Evolutionary conservation across 2,329 filamentous ascomycete species (phyloP), one percentile per base, ranked within the genome.

Genomic region (Fusarium buxicola): DNA sequence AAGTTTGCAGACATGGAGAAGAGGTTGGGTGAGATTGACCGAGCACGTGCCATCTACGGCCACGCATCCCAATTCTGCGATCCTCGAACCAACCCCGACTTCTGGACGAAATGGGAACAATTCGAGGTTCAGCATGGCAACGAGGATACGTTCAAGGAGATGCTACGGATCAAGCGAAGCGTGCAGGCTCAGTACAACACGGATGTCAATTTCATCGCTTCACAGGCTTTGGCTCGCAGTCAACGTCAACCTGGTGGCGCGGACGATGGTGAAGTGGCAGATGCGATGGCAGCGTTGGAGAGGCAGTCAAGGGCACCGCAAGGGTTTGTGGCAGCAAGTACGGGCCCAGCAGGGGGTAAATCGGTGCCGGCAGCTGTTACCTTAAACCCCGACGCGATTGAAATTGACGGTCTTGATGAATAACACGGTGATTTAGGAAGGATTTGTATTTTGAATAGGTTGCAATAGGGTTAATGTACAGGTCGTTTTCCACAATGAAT

Each of bases 61-160:
- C 95, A 99, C 74, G 95, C 92, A 11, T 96, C 92, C 38, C 95
- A 99, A 75, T 99, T 98, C 78, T 97, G 93, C 78, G 96, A 99
- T 76, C 95, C 95, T 8, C 85, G 96, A 50, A 96, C 92, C 12
- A 93, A 92, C 68, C 89, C 91, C 8, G 88, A 86, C 13, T 99
- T 98, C 79, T 99, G 96, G 96, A 85, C 89, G 69, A 96, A 94
- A 75, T 99, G 95, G 95, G 95, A 99, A 77, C 85, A 89, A 51
- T 99, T 99, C 76, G 96, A 99, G 78, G 93, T 98, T 18, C 91
- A 96, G 75, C 95, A 99, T 73, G 95, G 95, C 65, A 99, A 99
- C 78, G 96, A 99, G 76, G 95, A 99, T 76, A 99, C 96, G 0
- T 99, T 96, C 84, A 97, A 97, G 81, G 95, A 99, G 76, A 99